These are phyloP conservation scores for Cystobasidium tubakii DNA, from an alignment of 768 basidiomycete species.

Conservation along the genomic window DNA sequence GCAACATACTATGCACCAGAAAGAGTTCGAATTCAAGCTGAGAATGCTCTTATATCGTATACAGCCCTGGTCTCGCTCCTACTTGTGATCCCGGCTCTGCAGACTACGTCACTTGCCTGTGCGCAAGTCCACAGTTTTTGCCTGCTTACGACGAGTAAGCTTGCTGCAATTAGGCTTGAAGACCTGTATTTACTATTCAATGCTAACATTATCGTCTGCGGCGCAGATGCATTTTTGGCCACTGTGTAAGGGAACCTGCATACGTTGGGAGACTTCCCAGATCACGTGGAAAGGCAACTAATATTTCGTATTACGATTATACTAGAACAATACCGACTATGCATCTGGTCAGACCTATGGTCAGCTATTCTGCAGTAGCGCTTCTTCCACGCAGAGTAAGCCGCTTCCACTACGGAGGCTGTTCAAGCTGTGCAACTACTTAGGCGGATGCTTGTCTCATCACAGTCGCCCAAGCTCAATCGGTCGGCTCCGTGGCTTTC, in stretches of 20 bases:
- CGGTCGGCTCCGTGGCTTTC: slow-evolving; percentile 10
- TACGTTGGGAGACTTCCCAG: not conserved
- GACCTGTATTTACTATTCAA: not conserved
- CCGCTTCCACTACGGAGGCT: not conserved
- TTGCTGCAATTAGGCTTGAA: no score
- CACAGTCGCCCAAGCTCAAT: slow-evolving; percentile 22
- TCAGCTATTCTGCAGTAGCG: slow-evolving; percentile 17
- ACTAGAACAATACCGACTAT: not conserved
- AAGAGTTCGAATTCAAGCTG: not conserved
- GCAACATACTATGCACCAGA: not conserved
- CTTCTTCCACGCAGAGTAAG: not conserved
- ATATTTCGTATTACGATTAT: not conserved
- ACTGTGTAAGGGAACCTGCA: slow-evolving; percentile 16
- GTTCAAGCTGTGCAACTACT: not conserved
- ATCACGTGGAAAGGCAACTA: slow-evolving; percentile 6
- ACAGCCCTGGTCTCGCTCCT: slow-evolving; percentile 26
- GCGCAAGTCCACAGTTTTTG: slow-evolving; percentile 13
- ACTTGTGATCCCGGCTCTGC: slow-evolving; percentile 24
- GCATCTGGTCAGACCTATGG: not conserved
- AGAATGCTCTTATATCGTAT: not conserved
- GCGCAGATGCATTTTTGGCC: slow-evolving; percentile 13
- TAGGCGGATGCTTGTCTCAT: not conserved
- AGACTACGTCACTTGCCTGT: slow-evolving; percentile 29
- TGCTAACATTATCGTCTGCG: not conserved
- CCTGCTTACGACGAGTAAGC: slow-evolving; percentile 21